These are phyloP conservation scores for Mucor piriformis DNA, from an alignment of 371 early-diverging fungal genomes.

Conservation along the genomic window DNA sequence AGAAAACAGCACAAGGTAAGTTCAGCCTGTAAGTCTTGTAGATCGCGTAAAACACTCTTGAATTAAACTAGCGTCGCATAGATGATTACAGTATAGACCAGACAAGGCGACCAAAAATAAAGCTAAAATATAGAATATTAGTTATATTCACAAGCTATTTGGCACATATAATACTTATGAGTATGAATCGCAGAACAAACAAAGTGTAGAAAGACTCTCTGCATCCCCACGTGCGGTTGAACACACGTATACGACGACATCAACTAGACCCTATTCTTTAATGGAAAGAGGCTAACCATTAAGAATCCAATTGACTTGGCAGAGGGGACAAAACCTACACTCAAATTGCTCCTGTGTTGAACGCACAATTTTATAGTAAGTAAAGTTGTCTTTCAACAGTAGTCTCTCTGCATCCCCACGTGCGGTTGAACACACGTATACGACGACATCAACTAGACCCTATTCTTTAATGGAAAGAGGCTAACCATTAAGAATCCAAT, in stretches of 20 bases:
- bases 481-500: slow-evolving; percentile 17
- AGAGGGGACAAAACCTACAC: no score
- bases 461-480: slow-evolving; percentile 11
- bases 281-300: slow-evolving; percentile 15
- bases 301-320: slow-evolving; percentile 17
- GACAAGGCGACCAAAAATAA: neutral
- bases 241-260: slow-evolving; percentile 12
- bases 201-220: slow-evolving; percentile 13
- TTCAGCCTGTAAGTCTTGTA: neutral
- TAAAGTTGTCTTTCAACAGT: no score
- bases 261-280: slow-evolving; percentile 13
- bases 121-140: slow-evolving; percentile 9
- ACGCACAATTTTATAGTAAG: no score
- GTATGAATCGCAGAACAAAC: slow-evolving; percentile 2
- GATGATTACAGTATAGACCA: neutral
- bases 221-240: slow-evolving; percentile 10
- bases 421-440: slow-evolving; percentile 6
- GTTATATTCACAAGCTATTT: neutral
- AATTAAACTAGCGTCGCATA: neutral
- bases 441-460: slow-evolving; percentile 16
- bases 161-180: neutral
- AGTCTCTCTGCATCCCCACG: slow-evolving; percentile 14
- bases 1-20: slow-evolving; percentile 1
- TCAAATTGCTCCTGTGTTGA: no score
- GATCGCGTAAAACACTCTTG: slow-evolving; percentile 5